Evolutionary conservation across 83 land plant species (phyloP), one percentile per base, ranked within the genome.

Genomic region (Isoetes engelmannii): DNA sequence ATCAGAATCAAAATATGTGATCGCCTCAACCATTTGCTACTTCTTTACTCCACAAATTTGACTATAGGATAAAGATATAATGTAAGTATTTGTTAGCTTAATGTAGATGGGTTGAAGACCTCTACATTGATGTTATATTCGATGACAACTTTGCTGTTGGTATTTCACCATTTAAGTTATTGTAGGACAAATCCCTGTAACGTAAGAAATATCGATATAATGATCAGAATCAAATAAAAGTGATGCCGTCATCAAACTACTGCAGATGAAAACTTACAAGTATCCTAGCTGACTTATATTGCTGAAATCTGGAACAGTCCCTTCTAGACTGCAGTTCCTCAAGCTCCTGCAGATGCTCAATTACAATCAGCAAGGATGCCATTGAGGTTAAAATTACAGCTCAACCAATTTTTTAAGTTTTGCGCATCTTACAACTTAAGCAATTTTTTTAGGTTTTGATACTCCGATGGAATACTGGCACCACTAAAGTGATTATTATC

Each of bases 91-190:
- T 2, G 2, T 28, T 28, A 28, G 37, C 37, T 28, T 28, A 28
- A 28, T 28, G 37, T 28, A 28, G 37, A 28, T 28, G 37, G 37
- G 37, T 28, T 28, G 37, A 28, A 37, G 46, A 6, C 0, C 41
- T 81, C 57, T 73, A 87, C 90, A 87, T 82, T 4, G 88, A 81
- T 20, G 88, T 84, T 49, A 87, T 84, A 69, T 84, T 82, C 19
- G 51, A 19, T 17, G 85, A 77, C 43, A 87, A 74, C 56, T 61
- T 63, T 20, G 47, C 43, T n/a, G 65, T 4, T 65, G 85, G 85
- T 68, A 87, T 87, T 42, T 61, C 4, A 53, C 90, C 90, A 45
- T 57, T 78, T 48, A 87, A 79, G 21, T 75, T 73, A 68, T 87
- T 87, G 65, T 72, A 67, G 76, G 88, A 80, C 21, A 87, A 76